phyloP scores from a whole-genome alignment of 306 rosid genomes.

The Clitoria ternatea region DNA sequence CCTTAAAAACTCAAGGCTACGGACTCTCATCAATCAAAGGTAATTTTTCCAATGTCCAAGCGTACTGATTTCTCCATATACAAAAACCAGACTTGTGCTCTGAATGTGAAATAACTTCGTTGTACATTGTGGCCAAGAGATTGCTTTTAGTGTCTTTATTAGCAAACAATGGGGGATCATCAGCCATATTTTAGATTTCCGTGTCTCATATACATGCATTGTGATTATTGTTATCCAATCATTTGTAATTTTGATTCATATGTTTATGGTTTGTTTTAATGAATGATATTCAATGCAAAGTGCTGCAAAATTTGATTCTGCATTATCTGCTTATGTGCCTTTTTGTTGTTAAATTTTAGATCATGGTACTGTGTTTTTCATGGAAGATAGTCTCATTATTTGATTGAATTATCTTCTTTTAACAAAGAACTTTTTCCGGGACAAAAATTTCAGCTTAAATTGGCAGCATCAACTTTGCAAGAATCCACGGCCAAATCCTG shows the following conservation, averaged over 20 bases:
- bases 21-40: conserved; percentile 98
- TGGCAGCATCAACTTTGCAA: conserved; percentile 99
- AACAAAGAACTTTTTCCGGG: background rate
- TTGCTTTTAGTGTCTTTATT: background rate
- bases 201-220: background rate
- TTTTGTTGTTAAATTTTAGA: background rate
- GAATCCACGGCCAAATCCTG: conserved; percentile 98
- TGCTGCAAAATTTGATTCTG: background rate
- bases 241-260: background rate
- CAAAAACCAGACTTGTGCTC: background rate
- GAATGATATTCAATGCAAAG: background rate
- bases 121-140: background rate
- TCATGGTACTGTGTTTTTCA: background rate
- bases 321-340: background rate
- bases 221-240: background rate
- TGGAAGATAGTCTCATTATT: background rate
- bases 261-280: background rate
- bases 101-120: background rate
- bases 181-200: background rate
- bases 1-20: conserved; percentile 87
- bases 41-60: conserved; percentile 19
- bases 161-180: background rate
- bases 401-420: background rate
- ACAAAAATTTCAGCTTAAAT: conserved; percentile 66
- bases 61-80: background rate